Percentiles rank a stretch among this genome's conserved stretches.
These are phyloP conservation scores for Pseudozyma tsukubaensis DNA, from an alignment of 1,284 basidiomycete genomes.

Conservation along the genomic window DNA sequence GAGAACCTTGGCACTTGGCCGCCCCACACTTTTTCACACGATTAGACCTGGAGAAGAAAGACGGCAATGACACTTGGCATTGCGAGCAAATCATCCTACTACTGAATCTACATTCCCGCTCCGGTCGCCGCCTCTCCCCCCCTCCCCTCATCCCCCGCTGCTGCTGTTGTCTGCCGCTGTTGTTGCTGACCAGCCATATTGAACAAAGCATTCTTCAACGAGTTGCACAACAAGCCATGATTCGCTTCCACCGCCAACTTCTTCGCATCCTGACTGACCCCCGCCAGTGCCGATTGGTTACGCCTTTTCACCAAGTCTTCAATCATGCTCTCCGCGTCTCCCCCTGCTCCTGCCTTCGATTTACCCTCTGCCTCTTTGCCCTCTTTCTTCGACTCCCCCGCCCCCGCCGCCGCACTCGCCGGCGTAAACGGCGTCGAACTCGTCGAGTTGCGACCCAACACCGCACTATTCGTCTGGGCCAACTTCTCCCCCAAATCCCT, in stretches of 20 bases:
- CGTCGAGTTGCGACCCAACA: not conserved
- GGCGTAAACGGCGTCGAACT: slow-evolving; percentile 4
- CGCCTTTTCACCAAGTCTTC: slow-evolving; percentile 2
- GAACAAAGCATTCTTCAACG: slow-evolving; percentile 78
- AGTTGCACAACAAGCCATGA: slow-evolving; percentile 88
- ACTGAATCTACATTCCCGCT: not conserved
- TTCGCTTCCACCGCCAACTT: slow-evolving; percentile 88
- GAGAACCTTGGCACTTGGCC: too few relatives aligned
- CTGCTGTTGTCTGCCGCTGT: not conserved
- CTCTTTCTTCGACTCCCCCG: not conserved
- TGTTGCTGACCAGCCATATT: slow-evolving; percentile 10
- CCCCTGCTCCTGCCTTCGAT: not conserved
- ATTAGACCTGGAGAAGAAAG: too few relatives aligned
- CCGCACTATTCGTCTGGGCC: slow-evolving; percentile 20
- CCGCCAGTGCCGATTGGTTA: slow-evolving; percentile 10
- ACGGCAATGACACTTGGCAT: too few relatives aligned
- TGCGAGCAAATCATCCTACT: too few relatives aligned
- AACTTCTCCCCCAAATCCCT: slow-evolving; percentile 89
- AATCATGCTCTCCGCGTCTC: not conserved
- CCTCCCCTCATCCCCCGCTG: too few relatives aligned
- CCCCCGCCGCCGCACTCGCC: not conserved
- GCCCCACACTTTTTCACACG: too few relatives aligned
- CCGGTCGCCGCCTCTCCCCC: too few relatives aligned
- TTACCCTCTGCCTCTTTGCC: not conserved
- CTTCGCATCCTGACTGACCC: slow-evolving; percentile 72